Evolutionary conservation across 1,284 basidiomycete species (phyloP).

Genomic region (Flammula alnicola): DNA sequence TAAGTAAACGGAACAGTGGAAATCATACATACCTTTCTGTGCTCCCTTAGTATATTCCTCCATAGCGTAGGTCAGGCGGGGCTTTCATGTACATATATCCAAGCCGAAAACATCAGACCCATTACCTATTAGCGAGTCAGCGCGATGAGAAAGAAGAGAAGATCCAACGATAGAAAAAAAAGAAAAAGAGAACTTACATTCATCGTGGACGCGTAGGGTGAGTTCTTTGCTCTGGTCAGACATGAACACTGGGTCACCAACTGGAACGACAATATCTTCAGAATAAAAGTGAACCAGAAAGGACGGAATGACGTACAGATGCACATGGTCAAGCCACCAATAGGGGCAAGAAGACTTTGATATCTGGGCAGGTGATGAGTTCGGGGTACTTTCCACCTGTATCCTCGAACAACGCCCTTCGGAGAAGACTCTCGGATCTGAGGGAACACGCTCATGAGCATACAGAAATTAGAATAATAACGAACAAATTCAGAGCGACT

Average conservation of each 20-base stretch:
- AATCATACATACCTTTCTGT: conserved; percentile 63
- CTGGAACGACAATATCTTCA: conserved; percentile 38
- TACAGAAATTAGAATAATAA: conserved; percentile 7
- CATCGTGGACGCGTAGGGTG: conserved; percentile 92
- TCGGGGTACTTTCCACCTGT: conserved; percentile 97
- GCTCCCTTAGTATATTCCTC: conserved; percentile 84
- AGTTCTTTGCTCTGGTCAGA: conserved; percentile 83
- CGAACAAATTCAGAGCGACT: no score
- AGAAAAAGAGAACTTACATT: conserved; percentile 67
- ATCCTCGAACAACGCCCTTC: conserved; percentile 92
- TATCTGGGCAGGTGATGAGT: conserved; percentile 91
- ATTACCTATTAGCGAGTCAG: conserved; percentile 63
- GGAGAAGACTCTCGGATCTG: conserved; percentile 83
- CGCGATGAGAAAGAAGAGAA: neutral
- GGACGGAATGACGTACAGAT: conserved; percentile 71
- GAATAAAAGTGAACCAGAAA: neutral
- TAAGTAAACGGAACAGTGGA: neutral
- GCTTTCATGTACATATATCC: conserved; percentile 95
- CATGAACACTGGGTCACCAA: conserved; percentile 82
- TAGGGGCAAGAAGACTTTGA: conserved; percentile 97
- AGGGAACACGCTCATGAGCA: conserved; percentile 5
- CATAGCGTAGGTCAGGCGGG: conserved; percentile 91
- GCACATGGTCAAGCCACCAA: conserved; percentile 91
- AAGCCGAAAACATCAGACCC: conserved; percentile 91
- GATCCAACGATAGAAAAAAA: conserved; percentile 1